A percentile compares a stretch with the other conserved stretches of the same genome.
phyloP scores from a whole-genome alignment of 148 eudicot species.

The Rheum nobile region DNA sequence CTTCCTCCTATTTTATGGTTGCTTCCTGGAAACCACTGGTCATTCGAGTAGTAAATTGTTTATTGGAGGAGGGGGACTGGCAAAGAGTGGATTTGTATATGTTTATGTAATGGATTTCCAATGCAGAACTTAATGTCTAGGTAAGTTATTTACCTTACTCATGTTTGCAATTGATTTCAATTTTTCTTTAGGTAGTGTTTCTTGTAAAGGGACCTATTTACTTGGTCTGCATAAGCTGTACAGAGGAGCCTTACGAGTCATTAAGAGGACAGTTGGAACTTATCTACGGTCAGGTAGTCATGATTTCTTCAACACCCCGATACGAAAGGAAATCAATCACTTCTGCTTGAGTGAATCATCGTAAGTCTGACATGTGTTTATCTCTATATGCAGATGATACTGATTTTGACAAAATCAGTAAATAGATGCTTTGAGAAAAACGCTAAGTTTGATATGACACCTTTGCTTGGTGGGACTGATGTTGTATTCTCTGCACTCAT shows the following conservation, averaged over 20 bases:
- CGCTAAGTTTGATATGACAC: conserved; percentile 95
- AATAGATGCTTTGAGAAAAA: conserved; percentile 96
- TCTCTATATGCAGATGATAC: conserved; percentile 62
- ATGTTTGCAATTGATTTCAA: background rate
- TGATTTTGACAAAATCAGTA: conserved; percentile 91
- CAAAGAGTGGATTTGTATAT: background rate
- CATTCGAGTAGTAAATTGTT: background rate
- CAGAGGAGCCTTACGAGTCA: conserved; percentile 85
- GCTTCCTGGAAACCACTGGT: background rate
- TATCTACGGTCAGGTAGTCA: conserved; percentile 83
- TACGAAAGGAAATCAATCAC: background rate
- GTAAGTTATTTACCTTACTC: background rate
- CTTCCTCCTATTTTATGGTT: too few species aligned
- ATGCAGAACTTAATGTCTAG: background rate
- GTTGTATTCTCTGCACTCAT: conserved; percentile 91
- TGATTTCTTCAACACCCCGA: background rate
- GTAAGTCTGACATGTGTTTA: background rate
- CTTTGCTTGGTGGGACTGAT: conserved; percentile 98
- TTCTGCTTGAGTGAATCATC: background rate
- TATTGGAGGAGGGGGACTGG: background rate
- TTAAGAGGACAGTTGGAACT: conserved; percentile 81
- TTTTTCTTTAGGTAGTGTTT: conserved; percentile 57
- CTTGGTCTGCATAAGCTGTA: conserved; percentile 95
- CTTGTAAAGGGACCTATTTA: conserved; percentile 94
- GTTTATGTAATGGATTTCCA: background rate